phyloP scores from a whole-genome alignment of 2,329 filamentous ascomycete species.

The Fusarium drepaniforme region DNA sequence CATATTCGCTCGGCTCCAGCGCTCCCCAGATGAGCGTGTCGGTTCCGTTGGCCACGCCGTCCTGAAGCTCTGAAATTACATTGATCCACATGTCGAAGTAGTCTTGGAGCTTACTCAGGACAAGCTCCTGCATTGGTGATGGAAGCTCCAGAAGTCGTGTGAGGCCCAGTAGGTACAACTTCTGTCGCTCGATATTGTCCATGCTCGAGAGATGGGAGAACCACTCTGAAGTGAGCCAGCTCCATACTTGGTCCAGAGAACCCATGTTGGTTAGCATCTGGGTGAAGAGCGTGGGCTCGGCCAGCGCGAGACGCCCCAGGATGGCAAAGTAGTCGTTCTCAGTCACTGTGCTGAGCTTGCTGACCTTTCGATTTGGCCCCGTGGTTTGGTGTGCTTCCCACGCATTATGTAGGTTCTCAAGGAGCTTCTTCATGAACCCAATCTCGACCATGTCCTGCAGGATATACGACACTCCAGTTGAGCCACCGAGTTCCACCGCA shows the following conservation, averaged over 20 bases:
- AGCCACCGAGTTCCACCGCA: slow-evolving; percentile 72
- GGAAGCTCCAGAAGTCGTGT: slow-evolving; percentile 78
- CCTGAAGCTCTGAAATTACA: slow-evolving; percentile 74
- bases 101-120: slow-evolving; percentile 74
- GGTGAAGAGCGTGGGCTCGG: slow-evolving; percentile 77
- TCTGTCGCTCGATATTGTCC: slow-evolving; percentile 73
- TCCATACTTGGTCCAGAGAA: slow-evolving; percentile 65
- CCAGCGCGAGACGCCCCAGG: slow-evolving; percentile 81
- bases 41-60: slow-evolving; percentile 64
- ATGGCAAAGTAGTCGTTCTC: slow-evolving; percentile 90
- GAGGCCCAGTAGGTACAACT: slow-evolving; percentile 79
- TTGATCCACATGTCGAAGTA: slow-evolving; percentile 82
- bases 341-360: slow-evolving; percentile 78
- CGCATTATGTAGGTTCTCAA: slow-evolving; percentile 75
- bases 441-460: slow-evolving; percentile 74
- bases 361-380: slow-evolving; percentile 79
- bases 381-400: slow-evolving; percentile 84
- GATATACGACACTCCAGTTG: slow-evolving; percentile 71
- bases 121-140: slow-evolving; percentile 67
- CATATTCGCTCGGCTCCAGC: slow-evolving; percentile 61
- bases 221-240: slow-evolving; percentile 72
- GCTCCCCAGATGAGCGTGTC: slow-evolving; percentile 65
- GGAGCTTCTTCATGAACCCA: slow-evolving; percentile 72
- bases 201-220: slow-evolving; percentile 78
- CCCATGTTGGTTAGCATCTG: slow-evolving; percentile 64